Evolutionary conservation across 352 stramenopile genomes (phyloP), one percentile per base, ranked within the genome.

Genomic region (Detonula confervacea): DNA sequence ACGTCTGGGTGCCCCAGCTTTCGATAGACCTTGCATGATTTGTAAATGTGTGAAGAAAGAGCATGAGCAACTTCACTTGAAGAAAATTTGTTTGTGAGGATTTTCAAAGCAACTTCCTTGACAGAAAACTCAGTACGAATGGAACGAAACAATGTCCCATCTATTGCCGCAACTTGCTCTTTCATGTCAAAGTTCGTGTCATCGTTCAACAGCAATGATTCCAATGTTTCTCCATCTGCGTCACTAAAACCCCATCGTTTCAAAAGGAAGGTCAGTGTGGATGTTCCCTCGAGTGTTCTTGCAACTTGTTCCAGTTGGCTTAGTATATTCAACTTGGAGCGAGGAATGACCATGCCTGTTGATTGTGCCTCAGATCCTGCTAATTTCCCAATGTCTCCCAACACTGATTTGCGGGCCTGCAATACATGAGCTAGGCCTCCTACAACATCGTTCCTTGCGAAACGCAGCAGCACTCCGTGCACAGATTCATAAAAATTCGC

Each of bases 11-110:
- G 54, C 3, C 80, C 73, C 42, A 81, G 61, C 6, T 87, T 59
- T 47, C 81, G 33, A 63, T 85, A 87, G 57, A 79, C 39, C 54
- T 54, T 61, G 63, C 72, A 87, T 18, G 66, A 84, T 81, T 73
- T 74, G 29, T 73, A 81, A 4, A 91, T 64, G 42, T 89, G 80
- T 27, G 77, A 79, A 67, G 71, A 71, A 8, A 90, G 47, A 22
- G 68, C 63, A 61, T 79, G 47, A 24, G n/a, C 37, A 16, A 83
- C 63, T 67, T 56, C 5, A 49, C 66, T 37, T 4, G 35, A 30
- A 37, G 55, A 52, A 55, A 69, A 68, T 30, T 73, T 81, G 35
- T 54, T 56, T 29, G 52, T 42, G 12, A 88, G 60, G 24, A 88
- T 20, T 60, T 85, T 80, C 35, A 88, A 73, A 1, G 70, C 67